phyloP scores from a whole-genome alignment of 73 alveolate species.

The Paramecium caudatum region DNA sequence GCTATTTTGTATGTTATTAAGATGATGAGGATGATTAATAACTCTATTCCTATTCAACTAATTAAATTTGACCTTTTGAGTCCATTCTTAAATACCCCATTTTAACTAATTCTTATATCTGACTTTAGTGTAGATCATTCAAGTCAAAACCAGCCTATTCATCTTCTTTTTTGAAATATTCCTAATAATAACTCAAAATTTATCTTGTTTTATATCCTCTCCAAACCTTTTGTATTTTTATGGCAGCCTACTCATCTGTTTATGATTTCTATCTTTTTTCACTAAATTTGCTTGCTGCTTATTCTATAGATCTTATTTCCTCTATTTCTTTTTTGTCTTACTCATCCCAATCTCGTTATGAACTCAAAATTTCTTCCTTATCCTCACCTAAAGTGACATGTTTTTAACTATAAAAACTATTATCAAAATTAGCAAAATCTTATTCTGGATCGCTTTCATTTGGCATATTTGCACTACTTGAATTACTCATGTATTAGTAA shows the following conservation, averaged over 20 bases:
- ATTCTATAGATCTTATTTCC: slow-evolving; percentile 53
- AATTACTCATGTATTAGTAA: slow-evolving; percentile 53
- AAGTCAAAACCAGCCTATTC: slow-evolving; percentile 47
- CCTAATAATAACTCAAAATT: slow-evolving; percentile 37
- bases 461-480: slow-evolving; percentile 62
- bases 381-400: slow-evolving; percentile 22
- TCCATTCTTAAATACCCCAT: slow-evolving; percentile 46
- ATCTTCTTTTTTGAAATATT: slow-evolving; percentile 57
- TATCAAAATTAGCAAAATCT: slow-evolving; percentile 53
- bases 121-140: neutral
- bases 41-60: neutral
- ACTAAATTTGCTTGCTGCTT: slow-evolving; percentile 67
- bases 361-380: slow-evolving; percentile 51
- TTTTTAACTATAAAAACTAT: slow-evolving; percentile 62
- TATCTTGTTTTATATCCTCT: slow-evolving; percentile 66
- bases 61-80: slow-evolving; percentile 23
- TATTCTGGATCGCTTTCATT: slow-evolving; percentile 70
- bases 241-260: slow-evolving; percentile 59
- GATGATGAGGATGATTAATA: slow-evolving; percentile 23
- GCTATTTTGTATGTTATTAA: neutral
- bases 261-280: slow-evolving; percentile 34
- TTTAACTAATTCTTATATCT: slow-evolving; percentile 35
- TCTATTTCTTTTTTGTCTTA: slow-evolving; percentile 53
- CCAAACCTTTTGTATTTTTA: slow-evolving; percentile 59
- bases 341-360: slow-evolving; percentile 68